These are phyloP conservation scores for Sordariomycetes sp. DNA, from an alignment of 2,329 filamentous ascomycete genomes.

Conservation along the genomic window DNA sequence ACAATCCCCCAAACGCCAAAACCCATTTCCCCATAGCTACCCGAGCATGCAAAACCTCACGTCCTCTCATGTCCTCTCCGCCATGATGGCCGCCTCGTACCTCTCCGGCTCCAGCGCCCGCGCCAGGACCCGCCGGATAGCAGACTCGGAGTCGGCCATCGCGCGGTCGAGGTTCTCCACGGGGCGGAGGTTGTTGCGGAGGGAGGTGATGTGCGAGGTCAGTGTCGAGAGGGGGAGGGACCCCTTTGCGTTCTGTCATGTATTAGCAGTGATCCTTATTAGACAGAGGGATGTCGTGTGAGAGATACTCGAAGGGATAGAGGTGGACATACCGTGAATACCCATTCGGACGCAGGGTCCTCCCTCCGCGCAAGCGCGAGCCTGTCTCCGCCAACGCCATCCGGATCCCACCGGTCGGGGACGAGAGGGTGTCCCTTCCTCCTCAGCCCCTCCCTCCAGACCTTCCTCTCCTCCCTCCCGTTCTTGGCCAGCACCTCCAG, in stretches of 20 bases:
- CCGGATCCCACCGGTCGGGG: conserved; percentile 3
- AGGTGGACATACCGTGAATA: conserved; percentile 19
- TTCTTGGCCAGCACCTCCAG: conserved; percentile 47
- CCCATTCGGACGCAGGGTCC: conserved; percentile 3
- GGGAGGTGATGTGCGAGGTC: conserved; percentile 39
- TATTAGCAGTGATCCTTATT: neutral
- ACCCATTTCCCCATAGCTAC: neutral
- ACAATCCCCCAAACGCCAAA: neutral
- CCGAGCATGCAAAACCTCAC: neutral
- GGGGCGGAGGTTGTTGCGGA: conserved; percentile 41
- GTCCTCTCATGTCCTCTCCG: conserved; percentile 11
- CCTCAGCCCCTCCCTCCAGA: conserved; percentile 36
- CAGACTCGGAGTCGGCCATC: conserved; percentile 34
- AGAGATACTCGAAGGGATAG: no score
- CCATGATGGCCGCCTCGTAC: conserved; percentile 38
- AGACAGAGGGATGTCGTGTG: no score
- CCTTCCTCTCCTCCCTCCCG: conserved; percentile 40
- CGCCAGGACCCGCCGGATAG: conserved; percentile 36
- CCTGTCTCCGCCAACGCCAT: neutral
- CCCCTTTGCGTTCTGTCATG: conserved; percentile 17
- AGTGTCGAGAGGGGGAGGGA: neutral
- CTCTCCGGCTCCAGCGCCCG: conserved; percentile 30
- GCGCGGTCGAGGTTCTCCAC: conserved; percentile 39
- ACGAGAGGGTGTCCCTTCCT: conserved; percentile 24
- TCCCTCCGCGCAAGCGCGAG: conserved; percentile 33